Evolutionary conservation across 2,329 filamentous ascomycete species (phyloP).

Genomic region (Colletotrichum shisoi): DNA sequence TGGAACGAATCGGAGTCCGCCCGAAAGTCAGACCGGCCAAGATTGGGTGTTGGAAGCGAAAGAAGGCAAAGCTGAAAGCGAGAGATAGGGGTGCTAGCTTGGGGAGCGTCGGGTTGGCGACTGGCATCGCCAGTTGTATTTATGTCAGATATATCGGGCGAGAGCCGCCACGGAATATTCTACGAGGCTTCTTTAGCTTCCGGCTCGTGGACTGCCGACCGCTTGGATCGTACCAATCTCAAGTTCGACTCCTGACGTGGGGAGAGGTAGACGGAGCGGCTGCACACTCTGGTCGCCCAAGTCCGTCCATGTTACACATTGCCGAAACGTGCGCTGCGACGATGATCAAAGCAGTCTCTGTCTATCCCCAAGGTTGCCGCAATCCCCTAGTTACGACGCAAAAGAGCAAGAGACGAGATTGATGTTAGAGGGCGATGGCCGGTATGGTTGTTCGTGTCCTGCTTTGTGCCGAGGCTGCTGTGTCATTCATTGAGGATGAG

Average conservation of each 20-base stretch:
- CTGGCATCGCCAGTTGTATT: slow-evolving; percentile 21
- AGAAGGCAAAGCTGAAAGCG: slow-evolving; percentile 29
- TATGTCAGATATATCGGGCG: slow-evolving; percentile 3
- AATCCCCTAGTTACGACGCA: too few species aligned
- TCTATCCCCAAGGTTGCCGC: too few species aligned
- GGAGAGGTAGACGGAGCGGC: slow-evolving; percentile 11
- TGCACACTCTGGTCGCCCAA: slow-evolving; percentile 27
- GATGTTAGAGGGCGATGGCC: background rate
- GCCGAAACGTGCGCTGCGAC: slow-evolving; percentile 35
- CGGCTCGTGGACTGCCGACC: slow-evolving; percentile 36
- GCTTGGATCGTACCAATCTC: slow-evolving; percentile 35
- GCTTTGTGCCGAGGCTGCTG: too few species aligned
- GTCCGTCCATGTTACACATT: slow-evolving; percentile 38
- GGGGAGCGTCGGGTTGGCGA: background rate
- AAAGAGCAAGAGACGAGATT: background rate
- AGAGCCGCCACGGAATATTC: slow-evolving; percentile 21
- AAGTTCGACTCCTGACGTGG: slow-evolving; percentile 19
- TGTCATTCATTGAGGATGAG: background rate
- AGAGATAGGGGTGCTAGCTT: slow-evolving; percentile 21
- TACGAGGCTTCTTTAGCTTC: slow-evolving; percentile 38
- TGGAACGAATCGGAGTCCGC: slow-evolving; percentile 30
- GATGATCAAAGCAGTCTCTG: slow-evolving; percentile 33
- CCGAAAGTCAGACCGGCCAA: slow-evolving; percentile 30
- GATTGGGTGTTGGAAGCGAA: slow-evolving; percentile 21
- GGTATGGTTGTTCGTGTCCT: too few species aligned